These are phyloP conservation scores for Tulasnella sp. DNA, from an alignment of 768 basidiomycete species.

Conservation along the genomic window DNA sequence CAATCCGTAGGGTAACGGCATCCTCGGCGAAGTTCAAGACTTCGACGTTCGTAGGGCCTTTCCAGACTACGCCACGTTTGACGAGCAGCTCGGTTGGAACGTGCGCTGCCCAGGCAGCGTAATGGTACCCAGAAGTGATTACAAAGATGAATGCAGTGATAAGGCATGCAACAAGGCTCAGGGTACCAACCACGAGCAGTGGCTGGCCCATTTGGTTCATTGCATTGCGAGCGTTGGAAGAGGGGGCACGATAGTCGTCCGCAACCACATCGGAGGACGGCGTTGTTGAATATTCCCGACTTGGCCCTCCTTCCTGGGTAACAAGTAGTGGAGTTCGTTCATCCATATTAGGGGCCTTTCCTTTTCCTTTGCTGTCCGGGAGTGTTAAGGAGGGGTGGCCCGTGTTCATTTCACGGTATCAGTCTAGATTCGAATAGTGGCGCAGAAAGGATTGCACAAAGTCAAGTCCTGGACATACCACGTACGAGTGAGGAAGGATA, in stretches of 20 bases:
- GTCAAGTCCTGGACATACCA: too few relatives aligned
- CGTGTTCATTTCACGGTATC: too few relatives aligned
- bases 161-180: not conserved
- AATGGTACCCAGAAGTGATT: conserved; percentile 8
- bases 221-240: conserved; percentile 3
- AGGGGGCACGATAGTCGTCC: too few relatives aligned
- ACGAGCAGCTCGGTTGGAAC: not conserved
- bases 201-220: too few relatives aligned
- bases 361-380: conserved; percentile 14
- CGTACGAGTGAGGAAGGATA: too few relatives aligned
- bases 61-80: conserved; percentile 2
- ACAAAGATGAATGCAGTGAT: not conserved
- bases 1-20: not conserved
- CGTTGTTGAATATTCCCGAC: not conserved
- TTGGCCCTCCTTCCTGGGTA: not conserved
- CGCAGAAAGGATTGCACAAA: too few relatives aligned
- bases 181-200: not conserved
- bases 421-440: too few relatives aligned
- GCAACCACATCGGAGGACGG: not conserved
- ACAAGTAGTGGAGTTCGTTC: conserved; percentile 11
- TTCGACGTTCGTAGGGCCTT: conserved; percentile 13
- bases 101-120: conserved; percentile 11
- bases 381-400: too few relatives aligned
- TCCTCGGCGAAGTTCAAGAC: not conserved
- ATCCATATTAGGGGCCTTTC: conserved; percentile 7